These are phyloP conservation scores for Pterothamnion heteromorphum DNA, from an alignment of 31 red algal genomes.

Conservation along the genomic window DNA sequence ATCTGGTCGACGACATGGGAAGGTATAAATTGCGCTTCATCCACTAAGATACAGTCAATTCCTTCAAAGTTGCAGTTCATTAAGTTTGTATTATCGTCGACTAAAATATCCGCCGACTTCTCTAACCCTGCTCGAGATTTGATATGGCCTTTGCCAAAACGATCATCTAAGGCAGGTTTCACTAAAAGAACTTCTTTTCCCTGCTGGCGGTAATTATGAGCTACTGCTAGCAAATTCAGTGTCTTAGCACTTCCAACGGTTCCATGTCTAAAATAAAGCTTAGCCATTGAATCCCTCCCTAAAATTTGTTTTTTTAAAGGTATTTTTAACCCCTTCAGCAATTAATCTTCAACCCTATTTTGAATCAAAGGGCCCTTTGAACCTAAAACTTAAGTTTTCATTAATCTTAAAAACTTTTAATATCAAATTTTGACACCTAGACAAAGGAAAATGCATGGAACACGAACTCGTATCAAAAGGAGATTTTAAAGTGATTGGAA, in stretches of 20 bases:
- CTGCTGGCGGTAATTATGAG: background rate
- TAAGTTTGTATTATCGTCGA: background rate
- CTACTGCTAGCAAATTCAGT: background rate
- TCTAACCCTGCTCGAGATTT: background rate
- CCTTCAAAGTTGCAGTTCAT: background rate
- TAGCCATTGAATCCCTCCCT: background rate
- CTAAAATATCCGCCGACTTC: background rate
- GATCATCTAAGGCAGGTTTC: background rate
- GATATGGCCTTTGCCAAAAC: background rate
- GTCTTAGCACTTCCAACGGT: background rate
- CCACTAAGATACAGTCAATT: background rate
- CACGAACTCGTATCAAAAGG: no score
- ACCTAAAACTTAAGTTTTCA: no score
- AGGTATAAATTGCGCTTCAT: conserved; percentile 14
- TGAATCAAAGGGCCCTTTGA: no score
- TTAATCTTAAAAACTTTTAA: no score
- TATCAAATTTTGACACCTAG: no score
- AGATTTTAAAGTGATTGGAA: no score
- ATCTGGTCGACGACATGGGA: background rate
- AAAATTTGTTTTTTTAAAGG: no score
- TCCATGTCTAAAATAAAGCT: background rate
- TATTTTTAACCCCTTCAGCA: no score
- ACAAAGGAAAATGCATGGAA: no score
- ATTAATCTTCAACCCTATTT: no score
- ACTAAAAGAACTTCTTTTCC: background rate